Evolutionary conservation across 495 filamentous ascomycete genomes (phyloP), one percentile per base, ranked within the genome.

Genomic region (Darksidea phi): DNA sequence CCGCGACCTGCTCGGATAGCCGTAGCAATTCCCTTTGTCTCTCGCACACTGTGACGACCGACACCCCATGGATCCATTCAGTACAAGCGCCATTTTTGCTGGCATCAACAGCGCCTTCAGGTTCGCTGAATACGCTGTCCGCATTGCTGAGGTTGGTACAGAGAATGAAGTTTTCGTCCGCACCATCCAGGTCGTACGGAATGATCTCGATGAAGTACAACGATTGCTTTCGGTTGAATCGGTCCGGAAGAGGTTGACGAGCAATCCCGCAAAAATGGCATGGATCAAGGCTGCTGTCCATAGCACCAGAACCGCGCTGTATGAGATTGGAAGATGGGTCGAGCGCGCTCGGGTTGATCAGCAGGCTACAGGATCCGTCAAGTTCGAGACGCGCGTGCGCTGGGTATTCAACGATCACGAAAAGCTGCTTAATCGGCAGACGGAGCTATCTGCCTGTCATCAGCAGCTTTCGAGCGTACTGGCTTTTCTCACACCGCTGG

Each of bases 91-190:
- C 15, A 23, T 53, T 11, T 57, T 58, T 32, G 52, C 49, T n/a
- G 34, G 20, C 15, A 43, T 66, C 23, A 55, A 55, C 42, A 54
- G 24, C 21, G 10, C 21, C n/a, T 57, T 53, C 51, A 62, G 48
- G 47, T 61, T 58, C 53, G 45, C 57, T 21, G 56, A 66, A 25
- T 51, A 48, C n/a, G 46, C 36, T 5, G 37, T 57, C n/a, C 57
- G 58, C 3, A 24, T 66, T 17, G 23, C 36, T 41, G 57, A 61
- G 38, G 63, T 66, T 15, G 58, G 48, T 0, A 32, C 36, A n/a
- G 63, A 66, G 49, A 66, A 66, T 25, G 58, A 48, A 10, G 57
- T 61, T 23, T 66, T 61, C 36, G 48, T 62, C 17, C 63, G 63
- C 6, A 52, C 32, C 12, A 57, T 62, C 17, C 47, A 57, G 36